These are phyloP conservation scores for Ceratobasidium sp. DNA, from an alignment of 1,284 basidiomycete species.

Conservation along the genomic window DNA sequence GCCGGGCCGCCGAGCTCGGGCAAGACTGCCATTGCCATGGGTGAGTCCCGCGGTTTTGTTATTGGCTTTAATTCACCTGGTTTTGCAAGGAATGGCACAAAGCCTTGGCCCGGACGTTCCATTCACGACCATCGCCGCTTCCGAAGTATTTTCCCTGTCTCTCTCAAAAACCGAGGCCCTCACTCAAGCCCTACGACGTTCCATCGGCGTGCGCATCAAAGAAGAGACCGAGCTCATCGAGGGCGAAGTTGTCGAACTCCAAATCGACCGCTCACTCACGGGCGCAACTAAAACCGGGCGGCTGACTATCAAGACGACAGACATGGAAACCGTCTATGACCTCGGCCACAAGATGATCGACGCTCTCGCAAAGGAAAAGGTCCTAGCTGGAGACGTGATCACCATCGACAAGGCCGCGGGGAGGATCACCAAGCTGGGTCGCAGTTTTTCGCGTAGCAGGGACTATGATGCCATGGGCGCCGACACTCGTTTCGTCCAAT, in stretches of 20 bases:
- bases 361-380: slow-evolving; percentile 95
- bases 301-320: slow-evolving; percentile 97
- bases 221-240: slow-evolving; percentile 98
- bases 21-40: slow-evolving; percentile 97
- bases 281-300: slow-evolving; percentile 99
- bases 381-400: slow-evolving; percentile 95
- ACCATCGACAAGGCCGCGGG: slow-evolving; percentile 98
- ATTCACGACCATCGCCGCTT: slow-evolving; percentile 96
- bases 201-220: slow-evolving; percentile 95
- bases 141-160: slow-evolving; percentile 96
- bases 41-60: slow-evolving; percentile 61
- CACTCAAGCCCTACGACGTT: slow-evolving; percentile 94
- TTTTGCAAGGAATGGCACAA: slow-evolving; percentile 92
- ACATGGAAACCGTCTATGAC: slow-evolving; percentile 99
- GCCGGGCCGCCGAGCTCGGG: slow-evolving; percentile 97
- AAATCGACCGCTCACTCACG: slow-evolving; percentile 96
- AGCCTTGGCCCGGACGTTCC: slow-evolving; percentile 94
- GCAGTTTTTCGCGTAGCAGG: slow-evolving; percentile 94
- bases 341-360: slow-evolving; percentile 99
- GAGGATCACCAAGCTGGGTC: slow-evolving; percentile 95
- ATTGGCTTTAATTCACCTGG: background rate
- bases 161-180: slow-evolving; percentile 99
- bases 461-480: slow-evolving; percentile 99
- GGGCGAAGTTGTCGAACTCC: slow-evolving; percentile 98
- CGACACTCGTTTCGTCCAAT: slow-evolving; percentile 96